phyloP scores from a whole-genome alignment of 73 alveolate genomes.

The Halteria grandinella region DNA sequence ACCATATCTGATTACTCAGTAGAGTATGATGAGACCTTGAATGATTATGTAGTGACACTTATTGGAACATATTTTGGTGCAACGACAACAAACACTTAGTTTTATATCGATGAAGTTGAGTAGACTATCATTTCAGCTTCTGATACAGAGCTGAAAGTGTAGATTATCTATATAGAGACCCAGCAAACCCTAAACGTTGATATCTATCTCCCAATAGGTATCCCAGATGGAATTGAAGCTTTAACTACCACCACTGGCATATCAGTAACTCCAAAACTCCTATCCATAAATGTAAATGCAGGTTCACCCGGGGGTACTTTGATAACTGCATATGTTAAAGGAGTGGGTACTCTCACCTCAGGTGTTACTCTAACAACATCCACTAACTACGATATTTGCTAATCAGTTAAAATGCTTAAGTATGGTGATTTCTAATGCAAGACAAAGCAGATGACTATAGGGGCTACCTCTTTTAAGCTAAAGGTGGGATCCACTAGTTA shows the following conservation, averaged over 20 bases:
- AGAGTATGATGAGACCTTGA: not conserved
- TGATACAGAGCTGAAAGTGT: slow-evolving; percentile 4
- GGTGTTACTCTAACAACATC: not conserved
- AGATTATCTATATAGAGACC: not conserved
- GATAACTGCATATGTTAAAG: slow-evolving; percentile 12
- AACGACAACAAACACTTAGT: not conserved
- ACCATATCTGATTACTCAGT: not conserved
- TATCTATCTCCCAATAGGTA: not conserved
- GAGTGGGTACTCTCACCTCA: slow-evolving; percentile 5
- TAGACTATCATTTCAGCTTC: not conserved
- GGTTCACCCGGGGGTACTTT: slow-evolving; percentile 40
- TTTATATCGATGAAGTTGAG: not conserved
- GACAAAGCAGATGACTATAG: not conserved
- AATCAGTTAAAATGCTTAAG: not conserved
- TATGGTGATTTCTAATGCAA: not conserved
- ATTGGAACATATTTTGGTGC: slow-evolving; percentile 13
- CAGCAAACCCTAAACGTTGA: not conserved
- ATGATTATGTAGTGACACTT: slow-evolving; percentile 11
- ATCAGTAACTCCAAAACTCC: slow-evolving; percentile 3
- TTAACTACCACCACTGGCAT: not conserved
- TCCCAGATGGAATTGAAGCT: not conserved
- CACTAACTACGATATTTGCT: not conserved
- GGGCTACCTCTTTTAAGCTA: not conserved
- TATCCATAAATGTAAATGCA: not conserved
- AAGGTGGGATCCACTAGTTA: not conserved